A percentile compares a stretch with the other conserved stretches of the same genome.
Conservation (phyloP, 2,329 filamentous ascomycete genomes). For the Ophiocordyceps sinensis region DNA sequence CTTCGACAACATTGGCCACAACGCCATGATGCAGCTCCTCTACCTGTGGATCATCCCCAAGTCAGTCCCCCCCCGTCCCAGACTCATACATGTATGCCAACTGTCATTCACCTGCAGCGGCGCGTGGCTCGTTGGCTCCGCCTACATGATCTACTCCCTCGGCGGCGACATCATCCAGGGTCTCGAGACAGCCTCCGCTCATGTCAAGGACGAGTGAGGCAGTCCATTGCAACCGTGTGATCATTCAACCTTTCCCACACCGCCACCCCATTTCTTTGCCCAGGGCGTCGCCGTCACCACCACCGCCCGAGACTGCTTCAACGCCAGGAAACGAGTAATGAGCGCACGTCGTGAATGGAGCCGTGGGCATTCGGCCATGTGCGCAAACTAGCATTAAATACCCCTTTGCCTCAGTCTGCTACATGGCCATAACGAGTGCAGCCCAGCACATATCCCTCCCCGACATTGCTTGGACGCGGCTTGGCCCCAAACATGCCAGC, state of each 20-base stretch:
- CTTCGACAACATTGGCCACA: constrained; percentile 44
- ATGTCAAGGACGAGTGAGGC: constrained; percentile 28
- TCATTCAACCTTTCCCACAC: neutral
- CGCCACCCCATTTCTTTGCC: too few relatives aligned
- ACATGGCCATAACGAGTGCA: too few relatives aligned
- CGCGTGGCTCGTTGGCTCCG: constrained; percentile 37
- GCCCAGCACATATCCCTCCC: too few relatives aligned
- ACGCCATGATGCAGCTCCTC: constrained; percentile 27
- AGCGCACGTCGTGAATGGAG: too few relatives aligned
- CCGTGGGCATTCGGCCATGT: too few relatives aligned
- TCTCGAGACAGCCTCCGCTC: constrained; percentile 22
- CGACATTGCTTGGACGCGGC: too few relatives aligned
- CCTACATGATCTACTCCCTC: constrained; percentile 35
- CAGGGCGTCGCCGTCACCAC: too few relatives aligned
- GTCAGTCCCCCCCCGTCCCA: constrained; percentile 21
- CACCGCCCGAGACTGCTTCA: too few relatives aligned
- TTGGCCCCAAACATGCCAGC: too few relatives aligned
- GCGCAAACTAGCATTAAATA: too few relatives aligned
- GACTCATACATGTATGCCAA: neutral
- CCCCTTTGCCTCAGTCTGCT: too few relatives aligned
- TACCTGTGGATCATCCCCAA: constrained; percentile 45
- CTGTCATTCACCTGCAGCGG: constrained; percentile 22
- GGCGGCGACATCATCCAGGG: constrained; percentile 34
- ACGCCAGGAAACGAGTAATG: too few relatives aligned
- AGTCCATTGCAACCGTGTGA: constrained; percentile 2